Evolutionary conservation across 345 rosid genomes (phyloP).

Genomic region (Lumnitzera littorea): DNA sequence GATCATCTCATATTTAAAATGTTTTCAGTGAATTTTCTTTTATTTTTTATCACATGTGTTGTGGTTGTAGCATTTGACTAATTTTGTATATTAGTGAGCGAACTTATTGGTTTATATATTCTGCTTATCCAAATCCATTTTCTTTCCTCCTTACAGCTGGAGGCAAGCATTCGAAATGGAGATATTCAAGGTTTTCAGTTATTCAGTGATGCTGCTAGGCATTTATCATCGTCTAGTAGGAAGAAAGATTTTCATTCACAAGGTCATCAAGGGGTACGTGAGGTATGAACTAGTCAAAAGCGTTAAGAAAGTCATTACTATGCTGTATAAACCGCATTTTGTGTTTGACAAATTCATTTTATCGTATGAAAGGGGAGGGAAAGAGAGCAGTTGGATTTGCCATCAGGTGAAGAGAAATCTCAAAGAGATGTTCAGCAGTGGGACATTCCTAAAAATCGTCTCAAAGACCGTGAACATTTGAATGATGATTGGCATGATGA

Average conservation of each 20-base stretch:
- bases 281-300: conserved; percentile 15
- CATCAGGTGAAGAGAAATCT: conserved; percentile 26
- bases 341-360: conserved; percentile 2
- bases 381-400: conserved; percentile 25
- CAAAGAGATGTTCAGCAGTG: not conserved
- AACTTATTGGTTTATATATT: not conserved
- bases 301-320: not conserved
- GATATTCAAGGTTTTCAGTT: conserved; percentile 58
- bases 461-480: conserved; percentile 16
- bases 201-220: conserved; percentile 30
- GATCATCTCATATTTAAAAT: too few relatives aligned
- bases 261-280: conserved; percentile 17
- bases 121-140: not conserved
- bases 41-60: too few relatives aligned
- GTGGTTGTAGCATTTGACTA: too few relatives aligned
- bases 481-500: conserved; percentile 31
- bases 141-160: conserved; percentile 40
- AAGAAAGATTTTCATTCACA: conserved; percentile 21
- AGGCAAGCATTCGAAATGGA: conserved; percentile 77
- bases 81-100: not conserved
- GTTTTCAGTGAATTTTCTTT: too few relatives aligned
- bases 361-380: conserved; percentile 21
- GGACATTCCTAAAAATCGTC: conserved; percentile 27
- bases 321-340: not conserved
- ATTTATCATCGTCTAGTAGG: conserved; percentile 23